These are phyloP conservation scores for Rosa rugosa DNA, from an alignment of 306 rosid species.

Conservation along the genomic window DNA sequence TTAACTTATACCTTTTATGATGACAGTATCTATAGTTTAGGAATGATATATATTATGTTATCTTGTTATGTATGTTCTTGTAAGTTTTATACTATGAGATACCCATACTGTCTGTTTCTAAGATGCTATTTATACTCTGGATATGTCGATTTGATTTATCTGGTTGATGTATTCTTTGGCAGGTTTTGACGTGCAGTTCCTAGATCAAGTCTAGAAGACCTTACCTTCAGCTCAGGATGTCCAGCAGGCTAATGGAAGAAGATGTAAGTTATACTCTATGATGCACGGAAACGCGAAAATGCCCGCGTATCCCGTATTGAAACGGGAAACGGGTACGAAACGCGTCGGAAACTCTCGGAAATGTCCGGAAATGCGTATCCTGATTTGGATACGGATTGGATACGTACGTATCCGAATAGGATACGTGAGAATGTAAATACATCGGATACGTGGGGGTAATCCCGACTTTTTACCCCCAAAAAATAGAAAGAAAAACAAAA, in stretches of 20 bases:
- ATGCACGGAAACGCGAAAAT: too few species aligned
- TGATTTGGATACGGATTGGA: too few species aligned
- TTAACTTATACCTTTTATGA: too few species aligned
- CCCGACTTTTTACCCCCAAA: too few species aligned
- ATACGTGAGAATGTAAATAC: too few species aligned
- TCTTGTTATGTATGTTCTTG: neutral
- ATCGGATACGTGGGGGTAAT: too few species aligned
- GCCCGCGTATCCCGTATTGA: too few species aligned
- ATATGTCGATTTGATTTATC: neutral
- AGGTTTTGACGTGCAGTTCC: neutral
- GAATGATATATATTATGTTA: neutral
- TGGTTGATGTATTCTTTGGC: neutral
- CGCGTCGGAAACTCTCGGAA: too few species aligned
- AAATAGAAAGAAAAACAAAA: too few species aligned
- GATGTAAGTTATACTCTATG: conserved; percentile 56
- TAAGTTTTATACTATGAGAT: neutral
- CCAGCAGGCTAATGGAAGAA: conserved; percentile 78
- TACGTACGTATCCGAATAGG: too few species aligned
- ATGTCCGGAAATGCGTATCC: too few species aligned
- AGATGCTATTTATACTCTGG: neutral
- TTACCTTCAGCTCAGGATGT: neutral
- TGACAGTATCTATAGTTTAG: neutral
- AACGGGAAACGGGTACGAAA: too few species aligned
- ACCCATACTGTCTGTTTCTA: neutral
- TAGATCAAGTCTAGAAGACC: neutral